Base-by-base conservation (phyloP, 75 land plant species). In the Larix kaempferi region DNA sequence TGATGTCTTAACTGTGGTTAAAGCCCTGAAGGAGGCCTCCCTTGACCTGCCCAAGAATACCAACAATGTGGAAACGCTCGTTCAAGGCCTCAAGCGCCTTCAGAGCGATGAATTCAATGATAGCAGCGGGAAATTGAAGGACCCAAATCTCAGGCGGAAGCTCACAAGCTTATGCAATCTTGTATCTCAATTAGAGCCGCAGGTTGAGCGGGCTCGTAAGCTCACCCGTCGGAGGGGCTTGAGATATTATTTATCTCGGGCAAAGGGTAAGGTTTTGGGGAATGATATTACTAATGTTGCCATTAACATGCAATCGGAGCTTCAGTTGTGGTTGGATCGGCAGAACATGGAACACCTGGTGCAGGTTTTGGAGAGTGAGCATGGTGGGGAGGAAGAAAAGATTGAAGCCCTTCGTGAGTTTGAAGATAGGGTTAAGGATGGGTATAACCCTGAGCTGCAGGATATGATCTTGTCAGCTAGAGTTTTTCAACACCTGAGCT, bases 241-340 rank as follows among this genome's bases (percentile, higher is more conserved):
- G 73, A 74, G 13, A 29, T 87, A 72, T 10, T 55, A 12, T 84
- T 77, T 63, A 74, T 78, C 83, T 39, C 78, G 63, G 25, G 75
- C 26, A 81, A 63, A 65, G 27, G 69, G 88, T 76, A 87, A 82
- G 15, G 61, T 77, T 56, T 77, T 80, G 69, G 73, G 81, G 25
- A 81, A 74, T 35, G 84, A 85, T 57, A 77, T 91, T 37, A 71
- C 84, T 37, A 77, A 80, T 59, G 77, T 91, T 62, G 90, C 90
- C 55, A 72, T 52, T 29, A 74, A 83, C 5, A 86, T 91, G 74
- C 91, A 77, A 29, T 63, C 80, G 23, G 90, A 91, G 74, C 72
- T 91, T 26, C 88, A 88, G 58, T 79, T 86, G 13, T 91, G 88
- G 93, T 82, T 91, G 62, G 91, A 91, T 76, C 84, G 86, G 11